A percentile compares a stretch with the other conserved stretches of the same genome.
Conservation (phyloP, 2,329 filamentous ascomycete species). For the Dryadomyces quercivorus region DNA sequence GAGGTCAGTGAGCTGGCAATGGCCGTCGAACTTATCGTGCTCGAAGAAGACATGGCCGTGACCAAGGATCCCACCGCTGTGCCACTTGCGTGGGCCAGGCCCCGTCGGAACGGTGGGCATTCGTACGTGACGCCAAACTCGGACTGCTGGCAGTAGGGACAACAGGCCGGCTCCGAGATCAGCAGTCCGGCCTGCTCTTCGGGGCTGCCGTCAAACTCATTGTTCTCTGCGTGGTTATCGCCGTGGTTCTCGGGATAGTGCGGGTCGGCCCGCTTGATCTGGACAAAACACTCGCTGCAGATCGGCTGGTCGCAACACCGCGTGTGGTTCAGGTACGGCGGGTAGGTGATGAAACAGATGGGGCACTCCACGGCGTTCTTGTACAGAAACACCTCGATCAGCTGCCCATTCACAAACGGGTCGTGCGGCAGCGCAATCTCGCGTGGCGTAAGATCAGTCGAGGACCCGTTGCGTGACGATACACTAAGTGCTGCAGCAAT, state of each 20-base stretch:
- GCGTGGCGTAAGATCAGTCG: conserved; percentile 59
- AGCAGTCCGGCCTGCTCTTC: conserved; percentile 51
- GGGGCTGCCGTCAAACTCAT: conserved; percentile 12
- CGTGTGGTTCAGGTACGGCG: conserved; percentile 86
- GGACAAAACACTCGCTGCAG: conserved; percentile 97
- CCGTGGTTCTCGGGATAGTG: conserved; percentile 71
- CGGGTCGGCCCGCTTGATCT: conserved; percentile 90
- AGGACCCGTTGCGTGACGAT: conserved; percentile 60
- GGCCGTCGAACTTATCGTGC: conserved; percentile 55
- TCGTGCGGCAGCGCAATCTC: conserved; percentile 73
- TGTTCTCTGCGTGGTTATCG: conserved; percentile 20
- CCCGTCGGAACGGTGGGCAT: conserved; percentile 75
- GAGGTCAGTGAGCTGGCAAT: conserved; percentile 24
- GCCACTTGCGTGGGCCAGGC: conserved; percentile 43
- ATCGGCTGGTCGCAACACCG: conserved; percentile 93
- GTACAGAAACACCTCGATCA: conserved; percentile 85
- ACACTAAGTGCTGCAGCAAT: conserved; percentile 68
- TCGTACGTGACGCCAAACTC: conserved; percentile 97
- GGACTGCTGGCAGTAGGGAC: conserved; percentile 87
- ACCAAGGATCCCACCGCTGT: conserved; percentile 29
- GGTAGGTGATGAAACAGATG: conserved; percentile 94
- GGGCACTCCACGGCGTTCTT: conserved; percentile 85
- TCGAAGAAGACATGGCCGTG: conserved; percentile 77
- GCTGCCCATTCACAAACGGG: conserved; percentile 86
- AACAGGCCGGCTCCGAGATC: conserved; percentile 81